Percentiles rank a stretch among this genome's conserved stretches.
phyloP scores from a whole-genome alignment of 495 filamentous ascomycete species.

The Talaromyces nanjingensis region DNA sequence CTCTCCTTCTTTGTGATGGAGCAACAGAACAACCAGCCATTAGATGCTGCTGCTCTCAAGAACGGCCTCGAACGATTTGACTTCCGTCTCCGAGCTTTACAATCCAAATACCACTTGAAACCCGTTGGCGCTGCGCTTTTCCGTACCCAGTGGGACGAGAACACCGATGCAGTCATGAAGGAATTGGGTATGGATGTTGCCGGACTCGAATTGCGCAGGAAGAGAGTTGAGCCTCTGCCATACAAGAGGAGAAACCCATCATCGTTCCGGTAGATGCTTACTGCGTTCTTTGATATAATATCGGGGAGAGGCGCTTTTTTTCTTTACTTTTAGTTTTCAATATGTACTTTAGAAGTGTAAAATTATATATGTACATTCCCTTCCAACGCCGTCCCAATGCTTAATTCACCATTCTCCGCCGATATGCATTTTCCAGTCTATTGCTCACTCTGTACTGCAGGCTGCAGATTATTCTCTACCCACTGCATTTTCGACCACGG shows the following conservation, averaged over 20 bases:
- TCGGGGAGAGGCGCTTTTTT: neutral
- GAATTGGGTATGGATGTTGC: slow-evolving; percentile 64
- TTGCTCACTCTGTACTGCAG: slow-evolving; percentile 7
- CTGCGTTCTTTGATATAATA: neutral
- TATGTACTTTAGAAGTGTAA: slow-evolving; percentile 8
- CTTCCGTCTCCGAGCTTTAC: slow-evolving; percentile 66
- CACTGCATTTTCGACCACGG: slow-evolving; percentile 45
- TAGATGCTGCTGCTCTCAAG: slow-evolving; percentile 58
- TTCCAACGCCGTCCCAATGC: neutral
- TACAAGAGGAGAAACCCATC: slow-evolving; percentile 49
- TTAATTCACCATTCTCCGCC: neutral
- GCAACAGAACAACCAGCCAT: slow-evolving; percentile 53
- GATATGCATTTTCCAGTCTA: neutral
- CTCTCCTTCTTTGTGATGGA: slow-evolving; percentile 75
- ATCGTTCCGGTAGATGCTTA: slow-evolving; percentile 29
- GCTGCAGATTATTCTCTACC: slow-evolving; percentile 44
- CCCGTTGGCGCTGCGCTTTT: slow-evolving; percentile 82
- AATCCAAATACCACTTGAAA: slow-evolving; percentile 56
- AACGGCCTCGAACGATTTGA: slow-evolving; percentile 48
- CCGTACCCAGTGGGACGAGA: slow-evolving; percentile 82
- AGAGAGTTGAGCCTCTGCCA: slow-evolving; percentile 53
- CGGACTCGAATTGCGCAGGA: slow-evolving; percentile 77
- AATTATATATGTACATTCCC: slow-evolving; percentile 9
- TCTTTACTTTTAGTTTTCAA: neutral
- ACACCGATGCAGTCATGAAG: slow-evolving; percentile 78